Base-by-base conservation (phyloP, 192 early-diverging fungal species). In the Linnemannia hyalina region DNA sequence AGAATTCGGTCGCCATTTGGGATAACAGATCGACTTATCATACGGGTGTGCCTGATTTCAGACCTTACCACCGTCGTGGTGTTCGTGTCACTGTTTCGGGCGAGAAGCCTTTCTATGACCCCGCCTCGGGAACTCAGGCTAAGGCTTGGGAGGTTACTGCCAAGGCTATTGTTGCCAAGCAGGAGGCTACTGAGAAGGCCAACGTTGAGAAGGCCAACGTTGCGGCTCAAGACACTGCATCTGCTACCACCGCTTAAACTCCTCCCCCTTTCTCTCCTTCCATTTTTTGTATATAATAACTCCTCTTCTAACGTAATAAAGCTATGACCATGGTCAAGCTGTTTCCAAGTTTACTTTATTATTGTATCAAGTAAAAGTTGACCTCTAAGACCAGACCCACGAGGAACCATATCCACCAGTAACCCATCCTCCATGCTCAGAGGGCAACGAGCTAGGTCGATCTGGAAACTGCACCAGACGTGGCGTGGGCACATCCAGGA, bases 1-100 rank as follows among this genome's bases (percentile, higher is more conserved):
- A 79, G 57, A 73, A 90, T 75, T 75, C 81, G 36, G 81, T 91
- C 11, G 90, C 90, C 35, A 90, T 91, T 29, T 91, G 90, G 90
- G 90, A 91, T 80, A 91, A 91, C 83, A 79, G 90, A 35, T 74
- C 68, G 18, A 68, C 82, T 11, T 88, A 65, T 55, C 90, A 90
- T 60, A 73, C 90, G 0, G 90, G 89, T 40, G 88, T 88, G 15
- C 74, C 77, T 13, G 90, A 91, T 52, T 90, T 88, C 35, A 69
- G 77, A n/a, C 83, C 88, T 49, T 73, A 81, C 20, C 76, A 84
- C 41, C 80, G 90, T n/a, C 70, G 76, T 35, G 90, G 90, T 18
- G 74, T 88, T 22, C 86, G 90, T 44, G 87, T 86, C 2, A 81
- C 84, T 13, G 84, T 87, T 47, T 75, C 87, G 10, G 90, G 90